Percentiles rank a stretch among this genome's conserved stretches.
phyloP scores from a whole-genome alignment of 805 yeast species.

The Schizosaccharomyces osmophilus region DNA sequence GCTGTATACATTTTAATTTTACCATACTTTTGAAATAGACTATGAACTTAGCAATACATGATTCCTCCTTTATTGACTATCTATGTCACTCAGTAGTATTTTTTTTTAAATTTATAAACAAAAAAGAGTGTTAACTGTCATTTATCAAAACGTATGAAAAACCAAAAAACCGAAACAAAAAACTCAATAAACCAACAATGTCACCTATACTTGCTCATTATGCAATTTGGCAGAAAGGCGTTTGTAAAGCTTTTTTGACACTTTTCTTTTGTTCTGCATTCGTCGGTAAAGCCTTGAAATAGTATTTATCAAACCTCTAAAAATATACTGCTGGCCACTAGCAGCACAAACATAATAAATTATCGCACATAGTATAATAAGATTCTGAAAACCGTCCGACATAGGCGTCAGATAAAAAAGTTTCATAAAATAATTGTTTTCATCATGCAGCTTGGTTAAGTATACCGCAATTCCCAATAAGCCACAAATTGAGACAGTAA shows the following conservation, averaged over 20 bases:
- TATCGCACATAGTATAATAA: conserved; percentile 24
- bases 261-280: conserved; percentile 8
- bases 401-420: not conserved
- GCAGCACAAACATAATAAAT: conserved; percentile 27
- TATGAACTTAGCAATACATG: no score
- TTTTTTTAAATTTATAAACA: not conserved
- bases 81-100: not conserved
- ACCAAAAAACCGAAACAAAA: not conserved
- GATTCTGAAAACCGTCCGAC: conserved; percentile 20
- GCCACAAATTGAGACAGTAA: not conserved
- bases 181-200: not conserved
- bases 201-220: not conserved
- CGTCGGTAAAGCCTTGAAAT: not conserved
- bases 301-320: conserved; percentile 18
- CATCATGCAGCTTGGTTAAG: not conserved
- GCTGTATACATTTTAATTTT: no score
- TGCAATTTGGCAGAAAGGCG: not conserved
- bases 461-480: not conserved
- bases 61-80: no score
- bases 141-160: not conserved
- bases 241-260: conserved; percentile 14
- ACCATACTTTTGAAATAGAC: no score
- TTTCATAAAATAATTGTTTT: not conserved
- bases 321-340: conserved; percentile 23
- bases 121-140: not conserved